Evolutionary conservation across 2,329 filamentous ascomycete genomes (phyloP).

Genomic region (Aspergillus chevalieri): DNA sequence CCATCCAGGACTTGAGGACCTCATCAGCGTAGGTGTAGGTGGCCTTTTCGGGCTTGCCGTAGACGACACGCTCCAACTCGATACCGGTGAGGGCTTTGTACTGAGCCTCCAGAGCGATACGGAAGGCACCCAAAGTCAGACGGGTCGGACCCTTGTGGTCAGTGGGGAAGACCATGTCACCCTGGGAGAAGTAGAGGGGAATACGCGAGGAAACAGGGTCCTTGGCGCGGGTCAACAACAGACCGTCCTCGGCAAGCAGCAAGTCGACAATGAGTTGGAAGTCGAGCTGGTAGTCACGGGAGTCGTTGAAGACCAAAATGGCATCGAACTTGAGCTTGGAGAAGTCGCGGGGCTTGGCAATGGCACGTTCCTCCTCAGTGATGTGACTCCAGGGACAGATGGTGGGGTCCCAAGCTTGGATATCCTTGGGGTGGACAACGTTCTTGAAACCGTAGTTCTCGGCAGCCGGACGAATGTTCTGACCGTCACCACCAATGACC

Average conservation of each 20-base stretch:
- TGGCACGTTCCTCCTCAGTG: conserved; percentile 60
- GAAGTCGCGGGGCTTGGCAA: conserved; percentile 66
- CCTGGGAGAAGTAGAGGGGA: conserved; percentile 68
- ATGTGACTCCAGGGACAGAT: conserved; percentile 65
- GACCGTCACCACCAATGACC: conserved; percentile 69
- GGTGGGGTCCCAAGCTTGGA: conserved; percentile 62
- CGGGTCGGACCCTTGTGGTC: conserved; percentile 58
- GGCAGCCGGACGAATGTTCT: conserved; percentile 66
- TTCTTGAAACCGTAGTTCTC: conserved; percentile 69
- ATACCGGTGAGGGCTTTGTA: conserved; percentile 57
- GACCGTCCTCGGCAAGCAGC: conserved; percentile 61
- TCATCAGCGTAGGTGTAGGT: conserved; percentile 77
- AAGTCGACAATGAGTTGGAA: conserved; percentile 72
- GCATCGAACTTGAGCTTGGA: conserved; percentile 65
- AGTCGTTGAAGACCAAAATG: conserved; percentile 69
- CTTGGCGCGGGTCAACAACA: conserved; percentile 58
- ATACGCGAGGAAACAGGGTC: conserved; percentile 62
- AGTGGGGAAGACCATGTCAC: conserved; percentile 59
- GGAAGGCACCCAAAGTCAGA: conserved; percentile 70
- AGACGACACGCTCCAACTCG: conserved; percentile 68
- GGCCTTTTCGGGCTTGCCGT: conserved; percentile 67
- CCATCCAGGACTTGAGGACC: conserved; percentile 68
- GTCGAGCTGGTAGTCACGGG: conserved; percentile 67
- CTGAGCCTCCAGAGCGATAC: conserved; percentile 66
- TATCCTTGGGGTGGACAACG: conserved; percentile 67